These are phyloP conservation scores for Calonectria ilicicola DNA, from an alignment of 2,329 filamentous ascomycete species.

Conservation along the genomic window DNA sequence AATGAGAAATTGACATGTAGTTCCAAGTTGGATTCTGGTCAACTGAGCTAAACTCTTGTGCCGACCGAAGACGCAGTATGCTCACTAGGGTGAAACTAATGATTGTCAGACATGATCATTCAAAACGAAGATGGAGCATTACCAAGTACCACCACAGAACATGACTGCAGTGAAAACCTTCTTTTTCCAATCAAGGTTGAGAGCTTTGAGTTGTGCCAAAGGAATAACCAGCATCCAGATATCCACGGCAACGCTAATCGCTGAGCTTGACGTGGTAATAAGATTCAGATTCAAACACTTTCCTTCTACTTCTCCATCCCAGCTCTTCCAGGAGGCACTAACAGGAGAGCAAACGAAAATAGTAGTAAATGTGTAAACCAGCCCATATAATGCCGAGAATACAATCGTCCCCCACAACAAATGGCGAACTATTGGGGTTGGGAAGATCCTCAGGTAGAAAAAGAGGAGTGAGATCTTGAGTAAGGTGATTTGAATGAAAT, in stretches of 20 bases:
- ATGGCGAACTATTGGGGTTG: neutral
- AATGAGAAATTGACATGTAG: neutral
- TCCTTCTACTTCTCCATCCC: neutral
- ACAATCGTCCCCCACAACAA: neutral
- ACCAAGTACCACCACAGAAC: neutral
- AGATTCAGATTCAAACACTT: neutral
- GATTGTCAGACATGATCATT: neutral
- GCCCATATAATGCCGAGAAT: neutral
- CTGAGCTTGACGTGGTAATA: neutral
- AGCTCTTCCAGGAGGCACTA: neutral
- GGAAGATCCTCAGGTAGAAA: conserved; percentile 1
- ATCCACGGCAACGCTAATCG: neutral
- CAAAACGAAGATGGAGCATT: neutral
- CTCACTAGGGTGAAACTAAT: neutral
- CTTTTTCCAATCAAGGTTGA: neutral
- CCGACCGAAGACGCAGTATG: neutral
- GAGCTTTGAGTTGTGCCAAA: neutral
- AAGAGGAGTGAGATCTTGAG: neutral
- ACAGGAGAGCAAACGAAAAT: neutral
- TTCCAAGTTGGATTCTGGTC: neutral
- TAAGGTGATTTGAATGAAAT: neutral
- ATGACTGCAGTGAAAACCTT: neutral
- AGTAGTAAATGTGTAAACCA: neutral
- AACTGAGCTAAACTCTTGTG: neutral
- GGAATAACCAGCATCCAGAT: neutral